These are phyloP conservation scores for Candida freyschussii DNA, from an alignment of 1,139 yeast genomes.

Conservation along the genomic window DNA sequence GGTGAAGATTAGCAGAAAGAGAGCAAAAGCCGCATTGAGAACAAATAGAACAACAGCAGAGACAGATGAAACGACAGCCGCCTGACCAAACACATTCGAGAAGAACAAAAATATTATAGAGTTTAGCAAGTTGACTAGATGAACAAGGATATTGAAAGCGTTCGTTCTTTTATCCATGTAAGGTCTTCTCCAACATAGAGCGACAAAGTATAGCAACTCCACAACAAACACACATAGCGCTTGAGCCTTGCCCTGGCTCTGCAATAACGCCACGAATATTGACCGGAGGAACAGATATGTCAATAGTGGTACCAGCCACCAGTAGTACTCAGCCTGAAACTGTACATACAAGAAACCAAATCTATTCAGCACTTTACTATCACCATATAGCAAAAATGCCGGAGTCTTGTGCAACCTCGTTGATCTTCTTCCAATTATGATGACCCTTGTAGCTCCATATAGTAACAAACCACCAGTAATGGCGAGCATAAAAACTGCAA, in stretches of 20 bases:
- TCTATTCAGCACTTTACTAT: slow-evolving; percentile 70
- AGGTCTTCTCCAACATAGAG: slow-evolving; percentile 70
- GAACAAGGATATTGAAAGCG: slow-evolving; percentile 81
- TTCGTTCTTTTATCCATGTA: slow-evolving; percentile 94
- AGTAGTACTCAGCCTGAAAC: slow-evolving; percentile 82
- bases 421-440: slow-evolving; percentile 68
- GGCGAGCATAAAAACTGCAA: slow-evolving; percentile 66
- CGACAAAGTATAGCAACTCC: slow-evolving; percentile 65
- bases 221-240: slow-evolving; percentile 70
- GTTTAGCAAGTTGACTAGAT: slow-evolving; percentile 73
- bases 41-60: slow-evolving; percentile 92
- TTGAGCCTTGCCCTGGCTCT: slow-evolving; percentile 72
- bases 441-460: slow-evolving; percentile 72
- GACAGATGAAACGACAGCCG: slow-evolving; percentile 81
- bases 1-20: slow-evolving; percentile 76
- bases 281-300: slow-evolving; percentile 68
- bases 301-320: slow-evolving; percentile 67
- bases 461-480: slow-evolving; percentile 54
- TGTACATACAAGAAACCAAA: slow-evolving; percentile 93
- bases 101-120: slow-evolving; percentile 85
- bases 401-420: slow-evolving; percentile 77
- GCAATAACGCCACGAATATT: slow-evolving; percentile 81
- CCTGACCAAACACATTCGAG: slow-evolving; percentile 78
- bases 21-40: slow-evolving; percentile 83
- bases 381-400: slow-evolving; percentile 87